Conservation (phyloP, 2,329 filamentous ascomycete genomes). For the Lizonia empirigonia region DNA sequence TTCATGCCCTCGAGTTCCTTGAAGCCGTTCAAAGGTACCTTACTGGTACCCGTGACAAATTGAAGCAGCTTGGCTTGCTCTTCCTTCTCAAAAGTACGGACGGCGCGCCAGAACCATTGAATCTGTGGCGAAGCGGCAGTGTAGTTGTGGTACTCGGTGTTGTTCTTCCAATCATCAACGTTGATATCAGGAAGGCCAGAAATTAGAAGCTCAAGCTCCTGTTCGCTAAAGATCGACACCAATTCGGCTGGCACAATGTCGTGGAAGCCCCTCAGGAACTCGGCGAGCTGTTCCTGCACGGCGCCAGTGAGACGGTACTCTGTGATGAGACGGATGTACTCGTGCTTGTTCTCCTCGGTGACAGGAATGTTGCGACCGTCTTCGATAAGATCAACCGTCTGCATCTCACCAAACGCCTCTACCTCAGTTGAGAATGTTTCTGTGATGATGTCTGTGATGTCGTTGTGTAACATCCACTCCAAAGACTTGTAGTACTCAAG, state of each 20-base stretch:
- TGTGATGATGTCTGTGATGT: slow-evolving; percentile 96
- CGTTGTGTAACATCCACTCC: slow-evolving; percentile 97
- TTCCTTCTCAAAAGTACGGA: slow-evolving; percentile 98
- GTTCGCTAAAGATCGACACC: slow-evolving; percentile 97
- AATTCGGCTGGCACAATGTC: slow-evolving; percentile 95
- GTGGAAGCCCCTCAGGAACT: slow-evolving; percentile 95
- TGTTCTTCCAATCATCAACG: slow-evolving; percentile 98
- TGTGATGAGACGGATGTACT: slow-evolving; percentile 92
- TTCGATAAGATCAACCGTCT: slow-evolving; percentile 82
- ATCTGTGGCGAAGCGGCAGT: slow-evolving; percentile 92
- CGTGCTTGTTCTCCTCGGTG: slow-evolving; percentile 97
- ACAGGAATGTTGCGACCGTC: slow-evolving; percentile 91
- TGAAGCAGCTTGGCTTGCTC: slow-evolving; percentile 96
- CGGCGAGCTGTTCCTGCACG: slow-evolving; percentile 90
- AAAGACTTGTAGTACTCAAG: slow-evolving; percentile 99
- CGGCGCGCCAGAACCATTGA: slow-evolving; percentile 99
- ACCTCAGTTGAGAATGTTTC: slow-evolving; percentile 95
- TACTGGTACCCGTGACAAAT: slow-evolving; percentile 97
- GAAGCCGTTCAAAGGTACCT: slow-evolving; percentile 97
- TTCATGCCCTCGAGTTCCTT: slow-evolving; percentile 99
- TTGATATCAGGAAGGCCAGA: slow-evolving; percentile 97
- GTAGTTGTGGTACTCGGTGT: slow-evolving; percentile 99
- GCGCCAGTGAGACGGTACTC: slow-evolving; percentile 92
- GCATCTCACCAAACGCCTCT: slow-evolving; percentile 89
- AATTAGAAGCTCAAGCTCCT: slow-evolving; percentile 94